Conservation (phyloP, 106 monocot genomes). For the Xerophyta viscosa region DNA sequence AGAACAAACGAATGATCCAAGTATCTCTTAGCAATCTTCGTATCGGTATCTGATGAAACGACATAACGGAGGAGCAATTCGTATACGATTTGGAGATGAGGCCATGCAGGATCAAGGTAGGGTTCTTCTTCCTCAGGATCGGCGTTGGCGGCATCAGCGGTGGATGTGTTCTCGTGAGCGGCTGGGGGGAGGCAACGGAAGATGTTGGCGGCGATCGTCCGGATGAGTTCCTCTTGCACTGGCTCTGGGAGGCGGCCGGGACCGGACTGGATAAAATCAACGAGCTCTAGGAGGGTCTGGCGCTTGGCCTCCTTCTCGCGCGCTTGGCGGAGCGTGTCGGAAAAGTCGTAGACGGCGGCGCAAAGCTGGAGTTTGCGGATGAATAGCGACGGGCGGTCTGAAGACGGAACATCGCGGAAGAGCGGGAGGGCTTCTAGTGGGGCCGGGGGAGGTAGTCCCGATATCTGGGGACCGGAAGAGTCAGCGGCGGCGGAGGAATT, state of each 20-base stretch:
- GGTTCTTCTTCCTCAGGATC: constrained; percentile 67
- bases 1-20: constrained; percentile 44
- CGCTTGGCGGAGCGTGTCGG: constrained; percentile 19
- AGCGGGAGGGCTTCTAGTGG: constrained; percentile 27
- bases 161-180: constrained; percentile 43
- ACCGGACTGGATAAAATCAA: constrained; percentile 39
- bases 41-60: constrained; percentile 44
- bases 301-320: constrained; percentile 47
- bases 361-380: constrained; percentile 47
- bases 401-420: constrained; percentile 30
- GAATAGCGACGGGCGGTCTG: constrained; percentile 28
- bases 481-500: neutral
- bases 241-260: constrained; percentile 35
- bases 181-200: constrained; percentile 63
- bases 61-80: constrained; percentile 50
- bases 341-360: constrained; percentile 29
- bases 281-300: constrained; percentile 37
- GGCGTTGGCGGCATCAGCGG: constrained; percentile 5
- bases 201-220: constrained; percentile 34
- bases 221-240: constrained; percentile 56
- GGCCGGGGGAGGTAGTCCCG: neutral
- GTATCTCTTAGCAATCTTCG: constrained; percentile 41
- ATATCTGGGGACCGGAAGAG: neutral
- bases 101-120: constrained; percentile 57
- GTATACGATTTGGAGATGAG: constrained; percentile 54